Evolutionary conservation across 2,329 filamentous ascomycete species (phyloP), one percentile per base, ranked within the genome.

Genomic region (Coccinonectria pachysandricola): DNA sequence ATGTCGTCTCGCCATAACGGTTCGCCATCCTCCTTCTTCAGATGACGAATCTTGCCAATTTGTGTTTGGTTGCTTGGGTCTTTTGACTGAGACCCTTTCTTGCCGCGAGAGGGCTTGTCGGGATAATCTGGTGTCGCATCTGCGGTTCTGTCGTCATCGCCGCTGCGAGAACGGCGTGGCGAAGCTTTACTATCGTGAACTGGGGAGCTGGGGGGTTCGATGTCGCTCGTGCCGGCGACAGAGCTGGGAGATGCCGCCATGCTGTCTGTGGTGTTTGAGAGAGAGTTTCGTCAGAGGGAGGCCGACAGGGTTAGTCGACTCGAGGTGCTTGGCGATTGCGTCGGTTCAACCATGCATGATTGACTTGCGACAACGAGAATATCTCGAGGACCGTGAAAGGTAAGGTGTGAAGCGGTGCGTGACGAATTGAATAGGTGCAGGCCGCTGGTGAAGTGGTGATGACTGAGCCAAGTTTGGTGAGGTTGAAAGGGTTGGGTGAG

Each of bases 11-110:
- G 68, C 84, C 84, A 92, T 4, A 92, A 65, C 24, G 84, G 84
- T 41, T 87, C 81, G 46, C 84, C 84, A 48, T 92, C 84, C 35
- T 87, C 82, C 54, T 91, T 91, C 57, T 92, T 92, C 27, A 92
- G 59, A 52, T 91, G 83, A 27, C 80, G 63, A 31, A 92, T 84
- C 60, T 91, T 92, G 40, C 71, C 71, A 26, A 71, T 58, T 28
- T 59, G 50, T 31, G 49, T 50, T 27, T 56, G 52, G 19, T 46
- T 45, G 28, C 50, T 52, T 24, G 46, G 37, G 18, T 56, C 56
- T 27, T 54, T 57, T 26, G 36, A 43, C 23, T 53, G 48, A 24
- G 49, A 46, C 12, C 35, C 35, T 28, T 55, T 59, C 31, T 56
- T 59, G 23, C 49, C 41, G 11, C 54, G 52, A 5, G 50, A 34